Percentiles rank a stretch among this genome's conserved stretches.
Conservation (phyloP, 2,329 filamentous ascomycete species). For the Fusarium domesticum region DNA sequence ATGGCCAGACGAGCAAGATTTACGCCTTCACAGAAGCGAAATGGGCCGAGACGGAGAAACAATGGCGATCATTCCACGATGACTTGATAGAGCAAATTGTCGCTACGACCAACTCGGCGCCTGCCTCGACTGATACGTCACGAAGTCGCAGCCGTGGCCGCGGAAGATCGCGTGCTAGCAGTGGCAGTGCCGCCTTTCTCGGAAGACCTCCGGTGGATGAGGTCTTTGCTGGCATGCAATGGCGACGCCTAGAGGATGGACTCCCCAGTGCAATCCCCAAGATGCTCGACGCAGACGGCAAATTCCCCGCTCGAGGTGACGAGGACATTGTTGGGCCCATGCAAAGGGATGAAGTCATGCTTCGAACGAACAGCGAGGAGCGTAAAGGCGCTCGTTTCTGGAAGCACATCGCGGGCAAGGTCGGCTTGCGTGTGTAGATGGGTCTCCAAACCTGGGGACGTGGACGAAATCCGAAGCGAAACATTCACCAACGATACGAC, state of each 20-base stretch:
- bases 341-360: constrained; percentile 60
- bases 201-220: constrained; percentile 36
- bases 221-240: constrained; percentile 42
- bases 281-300: constrained; percentile 70
- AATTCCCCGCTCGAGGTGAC: constrained; percentile 85
- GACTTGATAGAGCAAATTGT: constrained; percentile 55
- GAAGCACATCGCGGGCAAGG: constrained; percentile 48
- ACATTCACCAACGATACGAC: neutral
- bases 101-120: constrained; percentile 32
- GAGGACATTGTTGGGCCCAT: constrained; percentile 94
- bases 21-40: constrained; percentile 84
- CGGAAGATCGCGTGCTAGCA: constrained; percentile 37
- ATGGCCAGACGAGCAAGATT: constrained; percentile 83
- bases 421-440: constrained; percentile 34
- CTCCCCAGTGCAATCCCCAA: constrained; percentile 64
- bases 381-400: constrained; percentile 46
- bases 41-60: constrained; percentile 74
- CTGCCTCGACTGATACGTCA: constrained; percentile 28
- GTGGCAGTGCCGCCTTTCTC: constrained; percentile 41
- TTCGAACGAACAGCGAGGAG: constrained; percentile 43
- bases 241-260: constrained; percentile 49
- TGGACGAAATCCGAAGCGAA: constrained; percentile 5
- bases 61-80: constrained; percentile 71
- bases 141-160: constrained; percentile 42
- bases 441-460: too few relatives aligned